Percentiles rank a stretch among this genome's conserved stretches.
Conservation (phyloP, 257 asterid genomes). For the Solanum pennellii region DNA sequence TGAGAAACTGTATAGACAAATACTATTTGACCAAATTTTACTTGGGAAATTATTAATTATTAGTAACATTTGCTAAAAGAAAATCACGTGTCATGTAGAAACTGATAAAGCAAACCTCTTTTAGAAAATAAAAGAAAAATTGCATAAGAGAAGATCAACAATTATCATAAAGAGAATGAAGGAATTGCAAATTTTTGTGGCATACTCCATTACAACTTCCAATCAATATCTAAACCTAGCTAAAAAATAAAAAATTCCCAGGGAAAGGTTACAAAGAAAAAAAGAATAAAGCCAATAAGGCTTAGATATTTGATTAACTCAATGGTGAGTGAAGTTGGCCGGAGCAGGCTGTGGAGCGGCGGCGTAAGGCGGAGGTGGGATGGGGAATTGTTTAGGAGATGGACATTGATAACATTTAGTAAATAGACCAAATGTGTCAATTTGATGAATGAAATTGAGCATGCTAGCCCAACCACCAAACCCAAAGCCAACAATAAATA, state of each 20-base stretch:
- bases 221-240: background rate
- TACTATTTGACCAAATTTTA: too few relatives aligned
- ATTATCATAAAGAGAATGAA: background rate
- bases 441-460: conserved; percentile 35
- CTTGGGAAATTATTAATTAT: too few relatives aligned
- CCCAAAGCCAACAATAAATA: conserved; percentile 32
- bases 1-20: too few relatives aligned
- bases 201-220: background rate
- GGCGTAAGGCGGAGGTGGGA: conserved; percentile 16
- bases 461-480: conserved; percentile 43
- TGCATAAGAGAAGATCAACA: background rate
- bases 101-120: background rate
- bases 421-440: conserved; percentile 38
- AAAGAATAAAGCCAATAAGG: background rate
- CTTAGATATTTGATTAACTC: background rate
- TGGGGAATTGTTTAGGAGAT: conserved; percentile 6
- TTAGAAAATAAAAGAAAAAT: background rate
- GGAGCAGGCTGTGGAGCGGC: conserved; percentile 16
- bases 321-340: background rate
- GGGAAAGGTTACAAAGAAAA: background rate
- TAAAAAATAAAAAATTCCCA: background rate
- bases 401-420: conserved; percentile 45
- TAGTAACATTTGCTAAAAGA: background rate
- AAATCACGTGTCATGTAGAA: background rate
- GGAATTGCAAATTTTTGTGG: background rate